Evolutionary conservation across 1,284 basidiomycete species (phyloP).

Genomic region (Rhodotorula sp.): DNA sequence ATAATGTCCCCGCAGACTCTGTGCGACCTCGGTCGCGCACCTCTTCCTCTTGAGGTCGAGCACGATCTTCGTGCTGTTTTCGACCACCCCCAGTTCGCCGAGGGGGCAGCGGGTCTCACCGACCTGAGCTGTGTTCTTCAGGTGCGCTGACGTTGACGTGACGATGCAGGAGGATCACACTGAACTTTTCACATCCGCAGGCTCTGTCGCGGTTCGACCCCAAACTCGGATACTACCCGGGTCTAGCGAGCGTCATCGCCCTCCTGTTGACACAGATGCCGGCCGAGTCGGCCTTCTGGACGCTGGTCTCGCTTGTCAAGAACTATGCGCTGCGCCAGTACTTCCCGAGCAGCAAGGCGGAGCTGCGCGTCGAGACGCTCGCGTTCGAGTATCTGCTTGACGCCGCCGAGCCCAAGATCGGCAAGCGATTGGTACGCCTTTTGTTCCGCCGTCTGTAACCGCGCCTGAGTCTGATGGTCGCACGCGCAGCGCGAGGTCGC

Average conservation of each 20-base stretch:
- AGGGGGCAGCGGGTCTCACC: slow-evolving; percentile 7
- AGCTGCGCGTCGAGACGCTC: slow-evolving; percentile 77
- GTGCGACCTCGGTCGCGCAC: slow-evolving; percentile 45
- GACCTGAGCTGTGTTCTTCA: slow-evolving; percentile 20
- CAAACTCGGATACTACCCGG: slow-evolving; percentile 55
- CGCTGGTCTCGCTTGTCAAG: slow-evolving; percentile 68
- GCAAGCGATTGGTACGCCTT: slow-evolving; percentile 61
- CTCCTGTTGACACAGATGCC: slow-evolving; percentile 74
- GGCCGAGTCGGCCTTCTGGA: slow-evolving; percentile 93
- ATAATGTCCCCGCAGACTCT: not conserved
- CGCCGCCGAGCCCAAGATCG: slow-evolving; percentile 63
- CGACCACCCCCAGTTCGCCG: slow-evolving; percentile 28
- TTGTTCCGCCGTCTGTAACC: slow-evolving; percentile 59
- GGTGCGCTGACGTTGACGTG: not conserved
- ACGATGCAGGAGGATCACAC: accelerated
- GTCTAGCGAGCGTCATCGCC: slow-evolving; percentile 73
- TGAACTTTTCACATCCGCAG: slow-evolving; percentile 30
- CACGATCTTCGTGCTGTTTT: slow-evolving; percentile 14
- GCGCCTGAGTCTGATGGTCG: slow-evolving; percentile 44
- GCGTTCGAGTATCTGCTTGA: slow-evolving; percentile 75
- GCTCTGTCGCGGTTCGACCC: slow-evolving; percentile 60
- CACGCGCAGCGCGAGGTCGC: slow-evolving; percentile 31
- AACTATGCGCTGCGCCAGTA: slow-evolving; percentile 70
- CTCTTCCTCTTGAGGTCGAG: not conserved
- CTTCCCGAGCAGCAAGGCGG: slow-evolving; percentile 37